Evolutionary conservation across 768 basidiomycete genomes (phyloP).

Genomic region (Brasilioporus rufonigricans): DNA sequence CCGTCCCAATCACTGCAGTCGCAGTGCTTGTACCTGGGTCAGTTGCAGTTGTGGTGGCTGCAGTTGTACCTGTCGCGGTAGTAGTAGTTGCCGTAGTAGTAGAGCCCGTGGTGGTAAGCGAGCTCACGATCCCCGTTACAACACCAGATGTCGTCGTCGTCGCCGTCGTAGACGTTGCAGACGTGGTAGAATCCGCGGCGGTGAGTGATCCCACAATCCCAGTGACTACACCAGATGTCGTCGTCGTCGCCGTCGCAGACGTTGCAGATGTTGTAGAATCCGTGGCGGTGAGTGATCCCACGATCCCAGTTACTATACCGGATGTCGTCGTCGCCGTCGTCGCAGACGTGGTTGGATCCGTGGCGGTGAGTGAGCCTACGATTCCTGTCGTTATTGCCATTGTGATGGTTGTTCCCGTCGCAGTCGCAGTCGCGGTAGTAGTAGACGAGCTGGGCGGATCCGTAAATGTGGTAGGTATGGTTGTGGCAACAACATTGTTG

Average conservation of each 20-base stretch:
- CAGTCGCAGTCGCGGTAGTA: background rate
- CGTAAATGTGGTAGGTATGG: no score
- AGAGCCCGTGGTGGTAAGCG: background rate
- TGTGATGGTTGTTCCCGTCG: background rate
- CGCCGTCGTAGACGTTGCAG: no score
- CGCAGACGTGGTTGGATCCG: background rate
- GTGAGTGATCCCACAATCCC: constrained; percentile 5
- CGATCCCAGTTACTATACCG: constrained; percentile 1
- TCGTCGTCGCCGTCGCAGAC: background rate
- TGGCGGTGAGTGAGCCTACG: background rate
- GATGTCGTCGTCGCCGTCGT: background rate
- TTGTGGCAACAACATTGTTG: background rate
- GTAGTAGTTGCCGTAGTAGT: background rate
- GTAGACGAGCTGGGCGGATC: background rate
- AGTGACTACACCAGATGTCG: background rate
- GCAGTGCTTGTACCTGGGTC: no score
- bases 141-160: background rate
- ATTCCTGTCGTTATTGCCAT: no score
- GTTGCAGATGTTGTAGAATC: background rate
- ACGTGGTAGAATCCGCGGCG: background rate
- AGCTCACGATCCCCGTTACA: no score
- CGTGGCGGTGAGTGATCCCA: background rate
- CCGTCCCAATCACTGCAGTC: no score
- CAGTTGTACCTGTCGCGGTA: background rate
- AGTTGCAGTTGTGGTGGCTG: no score